Conservation (phyloP, 192 early-diverging fungal species). For the Coemansia sp. region DNA sequence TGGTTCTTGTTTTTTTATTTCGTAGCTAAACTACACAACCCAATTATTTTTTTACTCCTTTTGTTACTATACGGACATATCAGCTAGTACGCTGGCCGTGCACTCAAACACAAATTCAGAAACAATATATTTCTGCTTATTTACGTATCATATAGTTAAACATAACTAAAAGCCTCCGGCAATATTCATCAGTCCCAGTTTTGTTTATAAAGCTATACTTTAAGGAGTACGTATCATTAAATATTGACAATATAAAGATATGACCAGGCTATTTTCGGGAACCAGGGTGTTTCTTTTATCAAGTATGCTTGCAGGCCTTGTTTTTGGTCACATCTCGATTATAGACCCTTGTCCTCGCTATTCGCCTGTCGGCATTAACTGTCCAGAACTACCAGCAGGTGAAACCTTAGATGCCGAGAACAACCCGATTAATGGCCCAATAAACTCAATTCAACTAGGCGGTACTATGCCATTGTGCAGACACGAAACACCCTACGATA, state of each 20-base stretch:
- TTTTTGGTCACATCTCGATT: conserved; percentile 29
- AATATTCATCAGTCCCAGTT: too few relatives aligned
- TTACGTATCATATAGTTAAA: too few relatives aligned
- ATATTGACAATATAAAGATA: background rate
- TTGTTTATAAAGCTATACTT: background rate
- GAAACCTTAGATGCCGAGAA: conserved; percentile 28
- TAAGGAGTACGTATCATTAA: too few relatives aligned
- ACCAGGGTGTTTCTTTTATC: background rate
- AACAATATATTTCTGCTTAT: too few relatives aligned
- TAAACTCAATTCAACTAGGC: conserved; percentile 22
- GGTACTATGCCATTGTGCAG: conserved; percentile 27
- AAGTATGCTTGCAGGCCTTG: conserved; percentile 5
- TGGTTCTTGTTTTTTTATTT: too few relatives aligned
- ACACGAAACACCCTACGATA: conserved; percentile 36
- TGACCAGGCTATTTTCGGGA: background rate
- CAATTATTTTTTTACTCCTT: background rate
- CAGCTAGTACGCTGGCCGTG: conserved; percentile 14
- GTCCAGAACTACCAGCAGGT: conserved; percentile 51
- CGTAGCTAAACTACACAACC: background rate
- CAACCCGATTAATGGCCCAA: conserved; percentile 31
- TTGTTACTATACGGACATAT: too few relatives aligned
- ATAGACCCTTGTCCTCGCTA: conserved; percentile 39
- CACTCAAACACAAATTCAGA: background rate
- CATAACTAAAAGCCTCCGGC: too few relatives aligned
- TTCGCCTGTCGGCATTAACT: conserved; percentile 31